Evolutionary conservation across 208 protist genomes (phyloP), one percentile per base, ranked within the genome.

Genomic region (Wallacemonas collosoma): DNA sequence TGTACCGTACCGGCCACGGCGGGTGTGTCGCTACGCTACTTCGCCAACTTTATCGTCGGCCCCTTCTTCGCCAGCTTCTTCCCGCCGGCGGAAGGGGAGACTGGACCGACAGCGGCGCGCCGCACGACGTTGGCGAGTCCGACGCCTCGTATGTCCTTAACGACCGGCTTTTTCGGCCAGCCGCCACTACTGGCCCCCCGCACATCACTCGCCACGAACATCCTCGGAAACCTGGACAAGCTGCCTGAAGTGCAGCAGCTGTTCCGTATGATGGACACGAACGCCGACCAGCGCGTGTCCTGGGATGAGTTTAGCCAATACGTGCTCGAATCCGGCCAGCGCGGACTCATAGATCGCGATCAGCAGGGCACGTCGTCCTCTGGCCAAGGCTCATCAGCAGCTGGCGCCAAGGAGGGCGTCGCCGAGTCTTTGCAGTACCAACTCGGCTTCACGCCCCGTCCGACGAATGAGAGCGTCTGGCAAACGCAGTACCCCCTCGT

Each of bases 251-350:
- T 76, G 41, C 74, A 82, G 50, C 73, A 83, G 76, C 81, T 93
- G 40, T 93, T 93, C 62, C 73, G 75, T 65, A 48, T 81, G 14
- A 85, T 93, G 73, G 88, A 93, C 81, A 81, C 81, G 48, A 85
- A 90, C 62, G 82, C 58, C 0, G 85, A 90, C 73, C 81, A 79
- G 15, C 76, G 72, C 50, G 77, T 93, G 40, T 83, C 82, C 7
- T 93, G 88, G 88, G 83, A 93, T 63, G 88, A 93, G 40, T 78
- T 90, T 41, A 80, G 75, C 68, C 57, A 54, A 39, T 88, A 86
- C 62, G 78, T 89, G 36, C 68, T 90, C 3, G 79, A 88, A 38
- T 61, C 60, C 12, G 77, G 77, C 2, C 82, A 91, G 75, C 43
- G 64, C 9, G 7, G 14, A 36, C 48, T 63, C 3, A 36, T 55